Evolutionary conservation across 208 protist genomes (phyloP), one percentile per base, ranked within the genome.

Genomic region (Acanthamoeba triangularis): DNA sequence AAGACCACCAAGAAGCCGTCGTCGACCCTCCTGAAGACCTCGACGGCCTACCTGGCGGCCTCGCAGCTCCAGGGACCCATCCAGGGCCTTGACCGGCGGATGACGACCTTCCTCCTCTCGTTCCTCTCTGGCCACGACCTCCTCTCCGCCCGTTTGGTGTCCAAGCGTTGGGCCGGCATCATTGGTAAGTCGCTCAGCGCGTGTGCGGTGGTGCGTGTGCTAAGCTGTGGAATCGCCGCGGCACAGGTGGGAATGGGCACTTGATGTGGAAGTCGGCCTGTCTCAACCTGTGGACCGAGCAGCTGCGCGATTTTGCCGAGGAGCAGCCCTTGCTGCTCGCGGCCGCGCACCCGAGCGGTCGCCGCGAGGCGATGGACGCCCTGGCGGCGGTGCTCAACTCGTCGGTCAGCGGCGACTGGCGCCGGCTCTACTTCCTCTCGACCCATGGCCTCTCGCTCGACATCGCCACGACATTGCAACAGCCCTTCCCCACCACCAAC

Each of bases 91-190:
- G 76, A 88, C 30, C 5, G n/a, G 14, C 7, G 13, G 30, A 88
- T 88, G 80, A 28, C 30, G 28, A 37, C 80, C 30, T 88, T 63
- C 80, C n/a, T 88, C 11, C 49, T 88, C 6, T 65, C 49, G 33
- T 88, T 63, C 80, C 80, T 88, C 28, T 41, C 80, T n/a, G 80
- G 80, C 14, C 30, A 63, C n/a, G 80, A 88, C 49, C 80, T 88
- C 80, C n/a, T 88, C 25, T 88, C 80, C 10, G 80, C 80, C 3
- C 23, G 41, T 35, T 14, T 63, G 7, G 80, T 88, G 7, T 88
- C 47, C 0, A 56, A 63, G 41, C 14, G 18, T 18, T 88, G 80
- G 80, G 33, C 28, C 14, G 6, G 33, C 80, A 37, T 88, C 80
- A 63, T 88, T 49, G 80, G 80, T 88, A 88, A 28, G 35, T 35